Conservation (phyloP, 1,139 yeast species). For the Candida pseudoviswanathii region DNA sequence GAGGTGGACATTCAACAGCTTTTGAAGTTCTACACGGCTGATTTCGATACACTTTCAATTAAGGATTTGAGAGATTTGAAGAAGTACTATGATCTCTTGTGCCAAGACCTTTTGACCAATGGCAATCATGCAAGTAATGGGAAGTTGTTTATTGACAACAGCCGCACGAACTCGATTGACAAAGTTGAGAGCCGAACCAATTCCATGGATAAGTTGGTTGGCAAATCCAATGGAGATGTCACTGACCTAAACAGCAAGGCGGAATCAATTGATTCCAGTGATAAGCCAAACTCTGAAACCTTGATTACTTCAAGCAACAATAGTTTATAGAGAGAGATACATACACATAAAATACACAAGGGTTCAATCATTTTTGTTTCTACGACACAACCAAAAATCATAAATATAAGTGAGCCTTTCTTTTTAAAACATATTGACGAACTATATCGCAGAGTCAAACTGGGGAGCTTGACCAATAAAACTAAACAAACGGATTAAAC, state of each 20-base stretch:
- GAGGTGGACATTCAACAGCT: constrained; percentile 24
- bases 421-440: constrained; percentile 2
- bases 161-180: constrained; percentile 11
- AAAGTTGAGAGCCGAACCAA: constrained; percentile 11
- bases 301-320: constrained; percentile 7
- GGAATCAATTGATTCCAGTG: constrained; percentile 15
- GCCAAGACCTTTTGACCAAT: constrained; percentile 18
- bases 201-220: constrained; percentile 12
- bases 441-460: neutral
- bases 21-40: constrained; percentile 34
- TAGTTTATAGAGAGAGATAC: constrained; percentile 12
- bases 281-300: constrained; percentile 7
- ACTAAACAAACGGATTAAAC: neutral
- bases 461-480: too few relatives aligned
- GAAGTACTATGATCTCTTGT: constrained; percentile 40
- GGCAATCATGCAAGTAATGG: constrained; percentile 10
- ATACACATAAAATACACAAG: neutral
- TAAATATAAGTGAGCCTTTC: neutral
- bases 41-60: constrained; percentile 40
- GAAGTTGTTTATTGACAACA: constrained; percentile 9
- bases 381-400: neutral
- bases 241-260: constrained; percentile 14
- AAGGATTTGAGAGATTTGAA: constrained; percentile 39
- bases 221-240: constrained; percentile 4
- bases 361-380: neutral